These are phyloP conservation scores for Apiospora hydei DNA, from an alignment of 2,329 filamentous ascomycete genomes.

Conservation along the genomic window DNA sequence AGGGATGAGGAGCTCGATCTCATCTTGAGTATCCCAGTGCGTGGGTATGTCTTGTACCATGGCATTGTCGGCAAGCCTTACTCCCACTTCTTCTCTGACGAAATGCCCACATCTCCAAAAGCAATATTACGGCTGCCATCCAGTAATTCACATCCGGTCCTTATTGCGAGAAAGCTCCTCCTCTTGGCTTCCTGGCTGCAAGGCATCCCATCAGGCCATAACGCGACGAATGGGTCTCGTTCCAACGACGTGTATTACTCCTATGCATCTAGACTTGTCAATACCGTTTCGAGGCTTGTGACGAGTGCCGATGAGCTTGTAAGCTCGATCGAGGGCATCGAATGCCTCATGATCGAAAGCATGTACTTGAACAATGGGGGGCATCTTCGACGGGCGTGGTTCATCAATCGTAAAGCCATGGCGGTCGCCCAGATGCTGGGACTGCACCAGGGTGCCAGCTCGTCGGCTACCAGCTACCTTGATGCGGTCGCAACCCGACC, in stretches of 20 bases:
- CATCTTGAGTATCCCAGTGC: neutral
- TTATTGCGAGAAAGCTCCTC: slow-evolving; percentile 52
- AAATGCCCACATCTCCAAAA: slow-evolving; percentile 28
- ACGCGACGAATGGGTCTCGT: neutral
- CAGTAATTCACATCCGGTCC: slow-evolving; percentile 45
- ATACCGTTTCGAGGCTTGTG: slow-evolving; percentile 39
- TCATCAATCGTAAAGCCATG: slow-evolving; percentile 53
- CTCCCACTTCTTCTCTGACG: slow-evolving; percentile 34
- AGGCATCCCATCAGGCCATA: slow-evolving; percentile 28
- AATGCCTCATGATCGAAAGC: slow-evolving; percentile 57
- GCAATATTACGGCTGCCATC: slow-evolving; percentile 23
- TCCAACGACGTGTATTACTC: neutral
- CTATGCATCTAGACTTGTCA: neutral
- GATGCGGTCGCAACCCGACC: slow-evolving; percentile 38
- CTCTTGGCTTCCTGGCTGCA: slow-evolving; percentile 48
- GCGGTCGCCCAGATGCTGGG: slow-evolving; percentile 53
- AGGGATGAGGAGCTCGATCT: neutral
- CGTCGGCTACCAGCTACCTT: slow-evolving; percentile 26
- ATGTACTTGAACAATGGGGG: slow-evolving; percentile 56
- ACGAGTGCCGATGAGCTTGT: slow-evolving; percentile 55
- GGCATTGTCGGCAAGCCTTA: neutral
- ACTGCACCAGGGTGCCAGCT: slow-evolving; percentile 34
- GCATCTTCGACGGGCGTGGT: slow-evolving; percentile 53
- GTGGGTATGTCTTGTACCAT: neutral
- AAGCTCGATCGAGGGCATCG: slow-evolving; percentile 54